Base-by-base conservation (phyloP, 192 early-diverging fungal species). In the Podila epicladia region DNA sequence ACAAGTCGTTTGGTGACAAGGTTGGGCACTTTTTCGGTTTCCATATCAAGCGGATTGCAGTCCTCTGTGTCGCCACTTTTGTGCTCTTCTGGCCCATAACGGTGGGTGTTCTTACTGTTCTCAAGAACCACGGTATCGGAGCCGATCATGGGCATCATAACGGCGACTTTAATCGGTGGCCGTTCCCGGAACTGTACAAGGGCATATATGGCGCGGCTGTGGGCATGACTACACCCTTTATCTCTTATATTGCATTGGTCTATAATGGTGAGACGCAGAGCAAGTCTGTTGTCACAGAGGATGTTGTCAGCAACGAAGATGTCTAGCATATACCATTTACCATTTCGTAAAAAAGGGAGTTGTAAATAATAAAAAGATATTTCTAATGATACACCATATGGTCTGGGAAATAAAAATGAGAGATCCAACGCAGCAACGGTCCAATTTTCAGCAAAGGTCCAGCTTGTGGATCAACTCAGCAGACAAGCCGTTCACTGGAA, bases 381-480 rank as follows among this genome's bases (percentile, higher is more conserved):
- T 45, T 45, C 41, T 12, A 12, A 41, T 41, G 12, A 41, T 41
- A 41, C 38, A 41, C 12, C 0, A 9, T 41, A 11, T 12, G 41
- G 1, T 45, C 33, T 45, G 4, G 41, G 13, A 15, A 45, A 15
- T 45, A 45, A 45, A 45, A 45, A 45, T 4, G 15, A 45, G 41
- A 45, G 53, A 24, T 55, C 53, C 53, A 17, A n/a, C 11, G 24
- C 53, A 69, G n/a, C 67, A 70, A 1, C 70, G 55, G 49, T 70
- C 67, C 6, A 76, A 55, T 32, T 55, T 32, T 55, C 53, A 69
- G 29, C 67, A 76, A 1, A 76, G 55, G 49, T 70, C 67, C 6
- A 76, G 57, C 45, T 70, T 76, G 48, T 76, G 74, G 32, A 76
- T 65, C 4, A 76, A 35, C 58, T 76, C 74, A 3, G 67, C 68